A percentile compares a stretch with the other conserved stretches of the same genome.
Evolutionary conservation across 75 land plant species (phyloP).

Genomic region (Gnetum montanum): DNA sequence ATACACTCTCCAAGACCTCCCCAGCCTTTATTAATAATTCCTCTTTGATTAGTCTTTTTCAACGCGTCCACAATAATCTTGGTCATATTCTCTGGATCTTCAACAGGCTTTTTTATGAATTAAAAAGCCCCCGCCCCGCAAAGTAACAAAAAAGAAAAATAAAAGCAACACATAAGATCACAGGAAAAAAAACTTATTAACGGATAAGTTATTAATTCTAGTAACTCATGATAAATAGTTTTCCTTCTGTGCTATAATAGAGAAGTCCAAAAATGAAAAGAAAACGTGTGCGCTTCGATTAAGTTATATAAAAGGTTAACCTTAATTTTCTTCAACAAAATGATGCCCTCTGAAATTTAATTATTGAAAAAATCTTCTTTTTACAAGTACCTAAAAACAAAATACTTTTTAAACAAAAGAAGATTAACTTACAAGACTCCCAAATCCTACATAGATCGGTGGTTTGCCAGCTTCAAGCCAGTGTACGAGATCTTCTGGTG

Average conservation of each 20-base stretch:
- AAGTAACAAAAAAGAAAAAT: background rate
- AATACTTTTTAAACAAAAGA: too few species aligned
- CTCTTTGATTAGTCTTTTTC: conserved; percentile 73
- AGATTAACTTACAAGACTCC: conserved; percentile 81
- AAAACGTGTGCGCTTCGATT: too few species aligned
- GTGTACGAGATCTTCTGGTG: conserved; percentile 60
- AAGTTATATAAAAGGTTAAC: too few species aligned
- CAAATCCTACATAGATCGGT: conserved; percentile 96
- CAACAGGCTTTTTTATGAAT: conserved; percentile 80
- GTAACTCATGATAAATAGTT: background rate
- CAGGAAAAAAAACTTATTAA: background rate
- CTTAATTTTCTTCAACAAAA: too few species aligned
- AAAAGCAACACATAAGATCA: background rate
- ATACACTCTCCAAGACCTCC: conserved; percentile 95
- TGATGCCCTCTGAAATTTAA: too few species aligned
- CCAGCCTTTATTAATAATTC: conserved; percentile 97
- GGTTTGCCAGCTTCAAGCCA: conserved; percentile 69
- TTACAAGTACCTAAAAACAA: too few species aligned
- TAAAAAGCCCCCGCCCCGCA: too few species aligned
- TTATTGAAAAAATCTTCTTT: too few species aligned
- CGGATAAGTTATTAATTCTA: conserved; percentile 2
- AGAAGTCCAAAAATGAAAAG: too few species aligned
- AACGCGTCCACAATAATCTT: conserved; percentile 77
- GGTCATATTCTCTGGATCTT: conserved; percentile 94
- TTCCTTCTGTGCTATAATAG: too few species aligned